Base-by-base conservation (phyloP, 1,284 basidiomycete genomes). In the Termitomyces sp. region DNA sequence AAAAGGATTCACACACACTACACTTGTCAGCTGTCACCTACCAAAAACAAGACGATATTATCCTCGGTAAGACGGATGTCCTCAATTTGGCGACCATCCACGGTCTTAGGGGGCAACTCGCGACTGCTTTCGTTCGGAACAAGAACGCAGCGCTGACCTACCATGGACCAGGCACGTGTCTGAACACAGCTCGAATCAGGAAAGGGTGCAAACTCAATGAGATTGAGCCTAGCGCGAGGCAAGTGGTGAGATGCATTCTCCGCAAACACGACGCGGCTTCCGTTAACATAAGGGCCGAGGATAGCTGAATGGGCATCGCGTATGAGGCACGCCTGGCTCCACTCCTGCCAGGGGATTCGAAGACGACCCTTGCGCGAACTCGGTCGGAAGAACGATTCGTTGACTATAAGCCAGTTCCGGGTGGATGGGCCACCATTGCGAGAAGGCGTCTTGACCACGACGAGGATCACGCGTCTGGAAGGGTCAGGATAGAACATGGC, bases 401-500 rank as follows among this genome's bases (percentile, higher is more conserved):
- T 72, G 50, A 79, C 67, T 55, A 78, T 72, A 48, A 78, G 67
- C 76, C 77, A 78, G 58, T 73, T 68, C 43, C 63, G 51, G 58
- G 53, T 41, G 57, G 56, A 64, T 44, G 64, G 50, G 31, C 53
- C 60, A 34, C 59, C 62, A 39, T 61, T 56, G 33, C 59, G 57
- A 47, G 63, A 61, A 21, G 66, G 65, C 33, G 60, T 54, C 47
- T 70, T 71, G n/a, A 73, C 72, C n/a, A 67, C 66, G 51, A 80
- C 62, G 52, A 73, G 67, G 34, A 79, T 65, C 39, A 78, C 64
- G 38, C 77, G 73, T 48, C 68, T 67, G 17, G 70, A 67, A 3
- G 77, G 77, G 57, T 78, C 75, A 36, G 73, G 65, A 58, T 73
- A 77, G 62, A 80, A 79, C 28, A 79, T 61, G 2, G 76, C 71